These are phyloP conservation scores for Blastobotrys proliferans DNA, from an alignment of 1,139 yeast species.

Conservation along the genomic window DNA sequence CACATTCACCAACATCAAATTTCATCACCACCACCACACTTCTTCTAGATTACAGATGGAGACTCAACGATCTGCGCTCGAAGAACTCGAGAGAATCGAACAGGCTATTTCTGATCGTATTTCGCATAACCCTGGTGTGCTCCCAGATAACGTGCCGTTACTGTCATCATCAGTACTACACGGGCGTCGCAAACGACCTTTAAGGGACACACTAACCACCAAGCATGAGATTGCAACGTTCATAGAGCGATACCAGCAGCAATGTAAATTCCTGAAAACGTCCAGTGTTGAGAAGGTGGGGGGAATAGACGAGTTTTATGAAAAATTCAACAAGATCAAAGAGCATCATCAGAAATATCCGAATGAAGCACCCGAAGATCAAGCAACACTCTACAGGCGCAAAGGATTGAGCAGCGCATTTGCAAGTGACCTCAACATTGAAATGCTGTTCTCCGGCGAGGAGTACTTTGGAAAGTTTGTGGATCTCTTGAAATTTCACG, in stretches of 20 bases:
- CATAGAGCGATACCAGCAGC: slow-evolving; percentile 44
- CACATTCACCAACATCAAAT: not conserved
- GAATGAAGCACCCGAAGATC: slow-evolving; percentile 36
- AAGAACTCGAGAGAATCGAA: slow-evolving; percentile 56
- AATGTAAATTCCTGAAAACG: slow-evolving; percentile 26
- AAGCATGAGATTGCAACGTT: slow-evolving; percentile 65
- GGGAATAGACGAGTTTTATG: slow-evolving; percentile 44
- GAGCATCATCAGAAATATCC: slow-evolving; percentile 34
- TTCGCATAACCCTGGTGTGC: slow-evolving; percentile 45
- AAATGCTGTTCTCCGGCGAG: slow-evolving; percentile 49
- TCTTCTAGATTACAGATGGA: slow-evolving; percentile 31
- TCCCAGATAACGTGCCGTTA: slow-evolving; percentile 33
- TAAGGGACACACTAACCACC: slow-evolving; percentile 50
- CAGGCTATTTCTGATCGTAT: slow-evolving; percentile 50
- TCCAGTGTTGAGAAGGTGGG: slow-evolving; percentile 8
- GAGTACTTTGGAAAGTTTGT: slow-evolving; percentile 65
- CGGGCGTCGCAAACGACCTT: slow-evolving; percentile 39
- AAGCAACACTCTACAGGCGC: slow-evolving; percentile 10
- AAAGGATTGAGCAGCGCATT: slow-evolving; percentile 28
- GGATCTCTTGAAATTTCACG: slow-evolving; percentile 53
- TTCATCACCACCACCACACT: slow-evolving; percentile 5
- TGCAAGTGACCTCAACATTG: slow-evolving; percentile 47
- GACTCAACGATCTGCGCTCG: slow-evolving; percentile 39
- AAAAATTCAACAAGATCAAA: slow-evolving; percentile 37
- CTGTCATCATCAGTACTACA: slow-evolving; percentile 27